phyloP scores from a whole-genome alignment of 2,329 filamentous ascomycete genomes.

The Alternaria novae-zelandiae region DNA sequence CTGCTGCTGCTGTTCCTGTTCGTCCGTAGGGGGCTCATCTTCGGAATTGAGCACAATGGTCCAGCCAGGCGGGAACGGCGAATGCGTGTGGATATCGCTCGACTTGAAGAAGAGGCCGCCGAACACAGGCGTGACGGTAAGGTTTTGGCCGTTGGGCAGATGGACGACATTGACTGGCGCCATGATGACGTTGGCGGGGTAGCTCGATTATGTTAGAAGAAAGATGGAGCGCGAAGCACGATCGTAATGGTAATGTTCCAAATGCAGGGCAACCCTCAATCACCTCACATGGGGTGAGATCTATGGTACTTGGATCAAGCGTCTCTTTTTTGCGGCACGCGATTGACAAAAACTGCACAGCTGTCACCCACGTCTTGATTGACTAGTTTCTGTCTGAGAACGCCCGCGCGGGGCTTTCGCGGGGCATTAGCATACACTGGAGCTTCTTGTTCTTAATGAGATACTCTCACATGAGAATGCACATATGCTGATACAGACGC shows the following conservation, averaged over 20 bases:
- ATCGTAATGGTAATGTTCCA: not conserved
- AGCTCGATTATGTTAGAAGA: constrained; percentile 13
- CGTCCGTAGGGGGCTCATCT: constrained; percentile 36
- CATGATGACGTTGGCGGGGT: constrained; percentile 47
- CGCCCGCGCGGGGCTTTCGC: constrained; percentile 18
- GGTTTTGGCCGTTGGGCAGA: constrained; percentile 85
- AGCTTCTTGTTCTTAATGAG: not conserved
- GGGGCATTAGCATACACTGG: constrained; percentile 1
- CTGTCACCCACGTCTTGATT: constrained; percentile 5
- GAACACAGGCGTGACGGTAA: constrained; percentile 84
- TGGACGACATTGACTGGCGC: constrained; percentile 61
- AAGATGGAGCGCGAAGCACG: constrained; percentile 1
- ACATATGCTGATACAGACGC: not conserved
- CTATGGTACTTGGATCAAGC: not conserved
- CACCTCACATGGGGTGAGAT: constrained; percentile 29
- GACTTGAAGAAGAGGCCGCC: constrained; percentile 91
- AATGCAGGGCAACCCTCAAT: constrained; percentile 12
- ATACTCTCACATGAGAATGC: not conserved
- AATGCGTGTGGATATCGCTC: constrained; percentile 70
- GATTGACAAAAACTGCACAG: constrained; percentile 26
- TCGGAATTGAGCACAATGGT: constrained; percentile 84
- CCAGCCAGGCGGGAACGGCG: constrained; percentile 85
- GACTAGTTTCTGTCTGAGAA: constrained; percentile 17
- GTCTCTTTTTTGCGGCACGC: constrained; percentile 17
- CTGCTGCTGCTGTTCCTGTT: constrained; percentile 41